Evolutionary conservation across 768 basidiomycete genomes (phyloP), one percentile per base, ranked within the genome.

Genomic region (Hypsizygus marmoreus): DNA sequence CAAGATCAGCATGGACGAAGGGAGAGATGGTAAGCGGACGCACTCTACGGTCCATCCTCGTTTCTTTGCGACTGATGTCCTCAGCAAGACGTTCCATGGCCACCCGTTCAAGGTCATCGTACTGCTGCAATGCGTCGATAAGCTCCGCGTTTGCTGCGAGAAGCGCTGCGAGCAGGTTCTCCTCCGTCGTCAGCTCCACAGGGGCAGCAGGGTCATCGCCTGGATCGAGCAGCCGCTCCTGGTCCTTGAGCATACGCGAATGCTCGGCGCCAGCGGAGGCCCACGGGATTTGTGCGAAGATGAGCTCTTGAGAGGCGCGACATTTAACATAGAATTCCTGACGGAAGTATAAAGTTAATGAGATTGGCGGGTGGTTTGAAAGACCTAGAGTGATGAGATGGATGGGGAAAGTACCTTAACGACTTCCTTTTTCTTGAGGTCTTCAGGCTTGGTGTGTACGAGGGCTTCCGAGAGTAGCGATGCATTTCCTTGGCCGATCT

Each of bases 251-350:
- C 53, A 59, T 55, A 25, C 88, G 75, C 6, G 87, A 86, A 35
- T 80, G 80, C 54, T 88, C 86, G 1, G 92, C 92, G 11, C 84
- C 80, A 1, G 91, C 84, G 16, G 83, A 79, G 3, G 94, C 94
- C 93, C 94, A 95, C 6, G 88, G 83, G 56, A 97, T 93, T 65
- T 95, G 93, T 9, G 86, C 83, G 52, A 74, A 85, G 20, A 95
- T 81, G 9, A 94, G 76, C 49, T 93, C 92, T 64, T 92, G 91
- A 2, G 90, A 92, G 3, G 79, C 74, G 23, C 81, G 76, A 61
- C 91, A 93, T 58, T 90, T 89, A 12, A 64, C 57, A 56, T 89
- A 80, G 58, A 93, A 94, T 67, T 95, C 93, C 91, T 95, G 60
- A 1, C 14, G 26, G n/a, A 28, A 29, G 25, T 11, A 43, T 3